phyloP scores from a whole-genome alignment of 345 rosid genomes.

The Syzygium oleosum region DNA sequence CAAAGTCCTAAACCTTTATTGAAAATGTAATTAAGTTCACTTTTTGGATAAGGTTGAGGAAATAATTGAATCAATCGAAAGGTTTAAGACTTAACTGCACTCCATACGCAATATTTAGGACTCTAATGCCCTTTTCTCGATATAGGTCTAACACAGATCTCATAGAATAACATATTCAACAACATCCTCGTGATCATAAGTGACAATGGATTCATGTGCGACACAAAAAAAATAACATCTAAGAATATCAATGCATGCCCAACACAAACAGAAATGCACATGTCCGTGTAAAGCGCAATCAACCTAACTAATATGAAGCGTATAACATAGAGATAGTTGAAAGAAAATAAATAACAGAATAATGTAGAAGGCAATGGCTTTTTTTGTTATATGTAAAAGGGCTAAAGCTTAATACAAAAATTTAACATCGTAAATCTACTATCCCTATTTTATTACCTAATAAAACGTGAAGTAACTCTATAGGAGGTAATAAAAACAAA shows the following conservation, averaged over 20 bases:
- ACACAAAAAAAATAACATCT: neutral
- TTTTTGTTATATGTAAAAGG: too few species aligned
- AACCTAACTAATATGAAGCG: neutral
- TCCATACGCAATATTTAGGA: too few species aligned
- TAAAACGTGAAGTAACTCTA: too few species aligned
- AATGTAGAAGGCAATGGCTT: neutral
- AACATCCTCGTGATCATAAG: neutral
- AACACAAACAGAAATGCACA: neutral
- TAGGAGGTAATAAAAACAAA: too few species aligned
- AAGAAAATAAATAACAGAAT: neutral
- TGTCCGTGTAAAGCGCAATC: neutral
- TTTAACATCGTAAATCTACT: too few species aligned
- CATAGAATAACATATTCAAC: neutral
- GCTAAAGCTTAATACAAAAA: too few species aligned
- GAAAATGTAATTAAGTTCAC: neutral
- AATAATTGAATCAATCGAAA: neutral
- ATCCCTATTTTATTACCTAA: too few species aligned
- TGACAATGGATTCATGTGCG: neutral
- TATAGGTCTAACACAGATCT: neutral
- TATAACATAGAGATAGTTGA: neutral
- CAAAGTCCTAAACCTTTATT: neutral
- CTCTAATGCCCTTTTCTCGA: too few species aligned
- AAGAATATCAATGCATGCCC: neutral
- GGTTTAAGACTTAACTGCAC: neutral
- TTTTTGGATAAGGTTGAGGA: neutral